A percentile compares a stretch with the other conserved stretches of the same genome.
Conservation (phyloP, 306 rosid genomes). For the Astragalus glycyphyllos region DNA sequence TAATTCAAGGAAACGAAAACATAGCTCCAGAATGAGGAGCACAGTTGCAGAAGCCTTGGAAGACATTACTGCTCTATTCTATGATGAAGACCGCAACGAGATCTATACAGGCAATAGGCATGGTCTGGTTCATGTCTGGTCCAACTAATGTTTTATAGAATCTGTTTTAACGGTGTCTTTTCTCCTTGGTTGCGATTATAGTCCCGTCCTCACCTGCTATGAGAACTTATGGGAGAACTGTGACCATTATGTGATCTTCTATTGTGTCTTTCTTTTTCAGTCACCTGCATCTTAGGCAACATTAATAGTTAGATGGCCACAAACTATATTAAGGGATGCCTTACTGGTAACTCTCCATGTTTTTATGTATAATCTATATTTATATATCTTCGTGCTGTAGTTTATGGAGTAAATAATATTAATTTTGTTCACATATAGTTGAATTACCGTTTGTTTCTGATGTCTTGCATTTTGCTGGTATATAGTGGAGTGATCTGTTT, state of each 20-base stretch:
- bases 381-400: slow-evolving; percentile 9
- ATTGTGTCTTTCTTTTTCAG: slow-evolving; percentile 32
- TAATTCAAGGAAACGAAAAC: slow-evolving; percentile 55
- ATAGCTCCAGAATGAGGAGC: slow-evolving; percentile 64
- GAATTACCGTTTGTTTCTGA: neutral
- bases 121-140: slow-evolving; percentile 95
- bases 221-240: slow-evolving; percentile 37
- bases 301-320: slow-evolving; percentile 39
- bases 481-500: too few species aligned
- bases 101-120: slow-evolving; percentile 89
- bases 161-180: slow-evolving; percentile 40
- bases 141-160: slow-evolving; percentile 56
- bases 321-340: slow-evolving; percentile 41
- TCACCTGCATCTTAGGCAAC: slow-evolving; percentile 36
- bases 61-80: slow-evolving; percentile 95
- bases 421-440: neutral
- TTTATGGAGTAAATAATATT: slow-evolving; percentile 22
- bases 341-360: slow-evolving; percentile 34
- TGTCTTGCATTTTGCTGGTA: neutral
- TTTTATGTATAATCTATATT: slow-evolving; percentile 40
- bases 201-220: slow-evolving; percentile 39
- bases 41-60: slow-evolving; percentile 91
- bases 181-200: slow-evolving; percentile 46
- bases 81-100: slow-evolving; percentile 93
- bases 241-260: slow-evolving; percentile 46